Percentiles rank a stretch among this genome's conserved stretches.
Evolutionary conservation across 2,329 filamentous ascomycete species (phyloP).

Genomic region (Colletotrichum filicis): DNA sequence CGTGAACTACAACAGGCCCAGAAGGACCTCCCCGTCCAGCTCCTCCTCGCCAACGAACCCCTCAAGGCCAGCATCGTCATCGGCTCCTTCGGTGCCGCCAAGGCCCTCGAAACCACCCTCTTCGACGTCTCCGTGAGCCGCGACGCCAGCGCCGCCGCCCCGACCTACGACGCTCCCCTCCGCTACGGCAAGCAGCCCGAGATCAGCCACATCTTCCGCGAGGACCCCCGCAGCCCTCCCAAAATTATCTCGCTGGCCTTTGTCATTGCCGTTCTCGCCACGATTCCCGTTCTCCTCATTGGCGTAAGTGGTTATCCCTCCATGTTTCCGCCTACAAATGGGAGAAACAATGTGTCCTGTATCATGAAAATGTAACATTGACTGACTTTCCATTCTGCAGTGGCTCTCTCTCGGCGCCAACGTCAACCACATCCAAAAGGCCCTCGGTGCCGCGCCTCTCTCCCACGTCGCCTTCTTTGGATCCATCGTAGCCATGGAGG

Average conservation of each 20-base stretch:
- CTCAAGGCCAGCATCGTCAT: conserved; percentile 86
- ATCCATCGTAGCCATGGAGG: conserved; percentile 88
- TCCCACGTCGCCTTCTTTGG: conserved; percentile 88
- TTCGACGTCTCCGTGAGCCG: conserved; percentile 78
- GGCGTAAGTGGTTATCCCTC: conserved; percentile 62
- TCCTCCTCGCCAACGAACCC: conserved; percentile 74
- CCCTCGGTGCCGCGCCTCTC: conserved; percentile 79
- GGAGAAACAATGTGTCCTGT: neutral
- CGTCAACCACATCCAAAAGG: conserved; percentile 79
- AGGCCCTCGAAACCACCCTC: conserved; percentile 73
- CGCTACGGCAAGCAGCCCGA: conserved; percentile 87
- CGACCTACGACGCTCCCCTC: conserved; percentile 73
- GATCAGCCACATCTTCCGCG: conserved; percentile 91
- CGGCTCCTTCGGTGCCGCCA: conserved; percentile 83
- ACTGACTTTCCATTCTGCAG: conserved; percentile 54
- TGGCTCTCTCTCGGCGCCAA: conserved; percentile 90
- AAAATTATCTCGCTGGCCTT: conserved; percentile 84
- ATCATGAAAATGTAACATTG: conserved; percentile 9
- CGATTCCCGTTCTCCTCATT: conserved; percentile 78
- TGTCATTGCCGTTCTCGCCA: conserved; percentile 75
- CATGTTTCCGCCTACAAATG: neutral
- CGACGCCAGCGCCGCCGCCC: conserved; percentile 70
- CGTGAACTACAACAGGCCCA: conserved; percentile 69
- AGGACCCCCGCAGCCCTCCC: conserved; percentile 83
- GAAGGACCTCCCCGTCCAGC: conserved; percentile 87